Evolutionary conservation across 768 basidiomycete species (phyloP), one percentile per base, ranked within the genome.

Genomic region (Nevesoporus exiguus): DNA sequence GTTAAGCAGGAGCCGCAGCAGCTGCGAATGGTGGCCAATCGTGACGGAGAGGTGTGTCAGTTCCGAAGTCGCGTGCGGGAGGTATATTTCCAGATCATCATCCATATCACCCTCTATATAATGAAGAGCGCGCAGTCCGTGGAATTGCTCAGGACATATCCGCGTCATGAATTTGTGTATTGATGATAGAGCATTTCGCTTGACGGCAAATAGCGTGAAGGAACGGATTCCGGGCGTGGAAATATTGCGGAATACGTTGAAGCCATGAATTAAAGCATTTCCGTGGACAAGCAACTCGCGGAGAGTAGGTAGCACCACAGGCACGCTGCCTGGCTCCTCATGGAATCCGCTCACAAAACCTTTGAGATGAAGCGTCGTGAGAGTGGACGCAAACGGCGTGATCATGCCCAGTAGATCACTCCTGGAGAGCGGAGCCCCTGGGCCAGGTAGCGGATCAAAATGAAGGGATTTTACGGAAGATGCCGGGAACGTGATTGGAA

Each of bases 81-180:
- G 69, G 19, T 71, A 70, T 56, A 70, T 68, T 64, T 71, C 69
- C 36, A 70, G 60, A 41, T 70, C 69, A 46, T 71, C 68, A 47
- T 70, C 70, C 59, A 70, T 71, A 22, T 68, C 62, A 51, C 69
- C 71, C 46, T 70, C 68, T 51, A 71, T 68, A 44, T 71, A 71
- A 58, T 70, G 62, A 41, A 71, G 65, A 15, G 61, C 63, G 39
- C 49, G 61, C 22, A 74, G 54, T 43, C 68, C 65, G 37, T 65
- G 69, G 48, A 70, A 70, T 46, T 71, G 70, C 45, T 70, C 70
- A 4, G 70, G 69, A 53, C 62, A 70, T 59, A 52, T 70, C 54
- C 68, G 68, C 29, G 68, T 65, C 64, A 70, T 70, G 56, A 71
- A 71, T 37, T 62, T 71, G 60, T 71, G 70, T 62, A 70, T 70